These are phyloP conservation scores for Exophiala xenobiotica DNA, from an alignment of 2,329 filamentous ascomycete genomes.

Conservation along the genomic window DNA sequence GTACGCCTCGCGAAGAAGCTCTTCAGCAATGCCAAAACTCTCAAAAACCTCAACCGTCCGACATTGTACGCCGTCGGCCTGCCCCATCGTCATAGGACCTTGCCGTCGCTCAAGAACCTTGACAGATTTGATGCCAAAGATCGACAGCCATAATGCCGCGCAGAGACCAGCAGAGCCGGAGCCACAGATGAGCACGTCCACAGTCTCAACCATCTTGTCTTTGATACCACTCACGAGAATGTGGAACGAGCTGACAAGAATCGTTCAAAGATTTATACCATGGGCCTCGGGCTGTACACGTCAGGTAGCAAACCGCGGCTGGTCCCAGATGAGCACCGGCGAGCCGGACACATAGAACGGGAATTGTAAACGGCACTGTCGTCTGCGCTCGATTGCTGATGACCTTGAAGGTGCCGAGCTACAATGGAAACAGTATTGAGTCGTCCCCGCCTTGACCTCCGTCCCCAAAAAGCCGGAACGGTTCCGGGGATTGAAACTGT, in stretches of 20 bases:
- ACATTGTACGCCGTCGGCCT: conserved; percentile 64
- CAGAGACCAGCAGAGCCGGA: conserved; percentile 63
- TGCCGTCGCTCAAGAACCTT: conserved; percentile 56
- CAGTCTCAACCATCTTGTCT: conserved; percentile 26
- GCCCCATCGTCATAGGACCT: conserved; percentile 57
- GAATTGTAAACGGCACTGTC: not conserved
- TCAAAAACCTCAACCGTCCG: conserved; percentile 64
- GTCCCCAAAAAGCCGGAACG: not conserved
- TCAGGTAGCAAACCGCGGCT: too few species aligned
- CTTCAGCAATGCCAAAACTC: conserved; percentile 56
- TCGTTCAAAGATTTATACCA: too few species aligned
- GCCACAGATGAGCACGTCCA: conserved; percentile 61
- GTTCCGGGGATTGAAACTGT: not conserved
- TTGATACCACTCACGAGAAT: not conserved
- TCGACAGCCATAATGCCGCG: conserved; percentile 61
- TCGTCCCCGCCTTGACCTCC: not conserved
- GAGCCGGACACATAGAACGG: not conserved
- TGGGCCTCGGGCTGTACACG: too few species aligned
- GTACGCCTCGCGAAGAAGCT: conserved; percentile 57
- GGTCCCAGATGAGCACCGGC: not conserved
- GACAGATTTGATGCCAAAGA: conserved; percentile 47
- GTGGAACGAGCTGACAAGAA: not conserved
- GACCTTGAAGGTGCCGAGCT: not conserved
- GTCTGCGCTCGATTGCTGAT: not conserved
- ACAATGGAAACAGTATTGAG: not conserved